Evolutionary conservation across 305 asterid species (phyloP), one percentile per base, ranked within the genome.

Genomic region (Ruellia speciosa): DNA sequence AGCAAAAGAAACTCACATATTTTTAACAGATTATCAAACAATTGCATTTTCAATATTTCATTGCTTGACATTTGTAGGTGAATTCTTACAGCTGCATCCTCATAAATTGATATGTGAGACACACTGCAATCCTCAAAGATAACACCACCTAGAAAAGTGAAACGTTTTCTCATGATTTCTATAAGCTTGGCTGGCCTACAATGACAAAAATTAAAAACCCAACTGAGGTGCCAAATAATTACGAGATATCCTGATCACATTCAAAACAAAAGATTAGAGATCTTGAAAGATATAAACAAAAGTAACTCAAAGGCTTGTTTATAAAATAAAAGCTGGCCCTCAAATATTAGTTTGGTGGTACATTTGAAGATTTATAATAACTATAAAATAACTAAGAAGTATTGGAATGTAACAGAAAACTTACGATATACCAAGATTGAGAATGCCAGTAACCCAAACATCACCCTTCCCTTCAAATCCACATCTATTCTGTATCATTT

Each of bases 391-490:
- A 47, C 37, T 45, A 15, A n/a, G 43, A 28, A 28, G 16, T 51
- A 45, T 15, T 59, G 43, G 55, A 37, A 51, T 28, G 67, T 11
- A 46, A 54, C 34, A 53, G 20, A 24, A 59, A 67, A 69, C 98
- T 85, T 80, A 90, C 98, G 82, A 87, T 69, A 90, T 75, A 53
- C 98, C 98, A 67, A 90, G 95, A 72, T 87, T 85, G 73, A 87
- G 95, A 66, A 87, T 83, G 87, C 79, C 84, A 11, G 77, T 70
- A 48, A 90, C 98, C 98, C 95, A 90, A 73, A 90, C 85, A 51
- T 87, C 95, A 51, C 96, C 98, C 83, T 79, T 90, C 66, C 88
- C 90, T 80, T 90, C 96, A 62, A 90, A 90, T 74, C 98, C 98
- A 81, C 96, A 85, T 63, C 98, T 85, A 65, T 90, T 90, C 98